Evolutionary conservation across 2,329 filamentous ascomycete genomes (phyloP).

Genomic region (Chalaropsis ovoidea): DNA sequence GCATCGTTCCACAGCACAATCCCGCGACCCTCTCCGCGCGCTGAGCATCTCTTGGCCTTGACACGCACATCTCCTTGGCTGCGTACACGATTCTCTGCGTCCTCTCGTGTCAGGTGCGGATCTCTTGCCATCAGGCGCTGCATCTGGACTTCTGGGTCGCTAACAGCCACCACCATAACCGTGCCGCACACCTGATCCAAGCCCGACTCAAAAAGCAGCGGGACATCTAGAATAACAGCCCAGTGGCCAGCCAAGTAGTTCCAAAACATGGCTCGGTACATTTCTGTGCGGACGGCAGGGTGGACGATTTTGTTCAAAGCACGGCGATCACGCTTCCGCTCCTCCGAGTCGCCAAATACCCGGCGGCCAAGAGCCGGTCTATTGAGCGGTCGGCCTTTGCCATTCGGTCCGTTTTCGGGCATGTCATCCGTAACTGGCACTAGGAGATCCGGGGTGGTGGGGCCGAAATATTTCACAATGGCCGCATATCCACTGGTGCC

Average conservation of each 20-base stretch:
- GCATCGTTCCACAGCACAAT: constrained; percentile 88
- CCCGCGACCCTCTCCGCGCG: constrained; percentile 53
- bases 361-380: constrained; percentile 71
- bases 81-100: constrained; percentile 74
- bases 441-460: constrained; percentile 77
- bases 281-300: constrained; percentile 73
- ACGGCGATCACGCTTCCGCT: constrained; percentile 58
- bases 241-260: constrained; percentile 67
- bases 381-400: constrained; percentile 67
- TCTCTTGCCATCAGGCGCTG: constrained; percentile 64
- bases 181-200: constrained; percentile 79
- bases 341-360: constrained; percentile 72
- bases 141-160: constrained; percentile 74
- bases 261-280: constrained; percentile 63
- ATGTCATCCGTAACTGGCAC: constrained; percentile 46
- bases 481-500: constrained; percentile 73
- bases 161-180: constrained; percentile 77
- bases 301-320: constrained; percentile 86
- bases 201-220: constrained; percentile 78
- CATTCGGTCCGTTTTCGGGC: constrained; percentile 45
- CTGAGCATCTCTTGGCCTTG: constrained; percentile 68
- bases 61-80: constrained; percentile 79
- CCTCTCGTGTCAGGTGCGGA: constrained; percentile 65
- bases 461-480: constrained; percentile 71
- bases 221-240: constrained; percentile 88